Conservation (phyloP, 495 filamentous ascomycete species). For the Physcia stellaris region DNA sequence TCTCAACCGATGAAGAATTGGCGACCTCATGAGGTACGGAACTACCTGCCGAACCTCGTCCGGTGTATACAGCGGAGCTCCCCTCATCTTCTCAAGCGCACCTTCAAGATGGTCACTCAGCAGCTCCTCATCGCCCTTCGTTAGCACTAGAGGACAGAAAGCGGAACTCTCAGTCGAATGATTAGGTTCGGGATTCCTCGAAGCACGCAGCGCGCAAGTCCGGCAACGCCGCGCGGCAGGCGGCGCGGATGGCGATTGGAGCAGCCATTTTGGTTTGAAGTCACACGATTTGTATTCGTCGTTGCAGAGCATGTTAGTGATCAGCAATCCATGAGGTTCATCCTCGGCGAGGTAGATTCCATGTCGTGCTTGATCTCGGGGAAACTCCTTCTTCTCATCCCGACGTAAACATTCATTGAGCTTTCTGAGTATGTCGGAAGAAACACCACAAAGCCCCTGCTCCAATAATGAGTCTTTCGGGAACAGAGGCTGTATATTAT, state of each 20-base stretch:
- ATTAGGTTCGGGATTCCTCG: no score
- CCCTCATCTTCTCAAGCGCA: not conserved
- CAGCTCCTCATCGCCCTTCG: not conserved
- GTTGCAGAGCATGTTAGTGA: slow-evolving; percentile 53
- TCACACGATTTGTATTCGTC: slow-evolving; percentile 25
- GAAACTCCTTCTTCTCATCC: not conserved
- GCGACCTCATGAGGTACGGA: slow-evolving; percentile 13
- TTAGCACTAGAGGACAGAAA: not conserved
- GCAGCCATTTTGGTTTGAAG: slow-evolving; percentile 87
- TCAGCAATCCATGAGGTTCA: slow-evolving; percentile 50
- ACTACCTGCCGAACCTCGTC: slow-evolving; percentile 1
- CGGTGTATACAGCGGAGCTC: no score
- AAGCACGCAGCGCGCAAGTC: slow-evolving; percentile 63
- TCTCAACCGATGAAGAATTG: slow-evolving; percentile 26
- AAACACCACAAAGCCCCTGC: not conserved
- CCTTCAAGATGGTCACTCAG: not conserved
- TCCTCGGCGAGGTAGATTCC: slow-evolving; percentile 41
- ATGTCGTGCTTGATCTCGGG: slow-evolving; percentile 17
- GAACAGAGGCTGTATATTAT: not conserved
- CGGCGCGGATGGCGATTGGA: slow-evolving; percentile 69
- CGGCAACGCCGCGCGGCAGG: slow-evolving; percentile 52
- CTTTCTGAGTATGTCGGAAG: not conserved
- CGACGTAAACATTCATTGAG: not conserved
- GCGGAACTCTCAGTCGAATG: no score
- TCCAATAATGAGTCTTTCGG: not conserved